Evolutionary conservation across 2,329 filamentous ascomycete genomes (phyloP).

Genomic region (Ramichloridium luteum): DNA sequence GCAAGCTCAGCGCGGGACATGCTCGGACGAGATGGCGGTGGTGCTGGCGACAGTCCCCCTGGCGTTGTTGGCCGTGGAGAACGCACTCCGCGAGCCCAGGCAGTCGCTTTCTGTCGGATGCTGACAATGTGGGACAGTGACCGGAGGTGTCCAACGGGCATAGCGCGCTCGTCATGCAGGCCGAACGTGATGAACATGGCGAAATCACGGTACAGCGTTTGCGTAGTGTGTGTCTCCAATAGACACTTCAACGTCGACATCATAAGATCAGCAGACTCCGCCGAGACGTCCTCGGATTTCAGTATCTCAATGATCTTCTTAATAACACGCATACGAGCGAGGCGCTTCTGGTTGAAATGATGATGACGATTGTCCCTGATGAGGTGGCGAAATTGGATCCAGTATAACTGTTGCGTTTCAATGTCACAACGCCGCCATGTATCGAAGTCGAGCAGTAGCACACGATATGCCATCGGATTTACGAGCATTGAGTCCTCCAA

Average conservation of each 20-base stretch:
- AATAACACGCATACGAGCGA: constrained; percentile 83
- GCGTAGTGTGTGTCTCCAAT: constrained; percentile 66
- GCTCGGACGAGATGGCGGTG: constrained; percentile 5
- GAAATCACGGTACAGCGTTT: constrained; percentile 73
- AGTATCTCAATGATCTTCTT: constrained; percentile 82
- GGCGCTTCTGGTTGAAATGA: constrained; percentile 76
- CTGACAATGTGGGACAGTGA: constrained; percentile 19
- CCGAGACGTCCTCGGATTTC: constrained; percentile 67
- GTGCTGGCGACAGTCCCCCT: constrained; percentile 7
- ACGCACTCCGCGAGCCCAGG: constrained; percentile 17
- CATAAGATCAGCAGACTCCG: constrained; percentile 62
- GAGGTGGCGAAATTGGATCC: constrained; percentile 82
- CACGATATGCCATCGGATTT: constrained; percentile 86
- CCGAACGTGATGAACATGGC: constrained; percentile 90
- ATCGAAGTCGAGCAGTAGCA: constrained; percentile 83
- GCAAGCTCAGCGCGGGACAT: constrained; percentile 20
- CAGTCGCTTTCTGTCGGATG: constrained; percentile 16
- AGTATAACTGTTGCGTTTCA: constrained; percentile 76
- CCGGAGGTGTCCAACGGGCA: constrained; percentile 13
- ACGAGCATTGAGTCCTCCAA: constrained; percentile 85
- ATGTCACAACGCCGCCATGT: constrained; percentile 74
- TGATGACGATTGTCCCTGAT: constrained; percentile 82
- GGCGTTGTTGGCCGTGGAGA: constrained; percentile 18
- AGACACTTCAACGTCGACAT: constrained; percentile 68
- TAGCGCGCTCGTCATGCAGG: constrained; percentile 51